These are phyloP conservation scores for Elymus sibiricus DNA, from an alignment of 176 grass and related monocot species.

Conservation along the genomic window DNA sequence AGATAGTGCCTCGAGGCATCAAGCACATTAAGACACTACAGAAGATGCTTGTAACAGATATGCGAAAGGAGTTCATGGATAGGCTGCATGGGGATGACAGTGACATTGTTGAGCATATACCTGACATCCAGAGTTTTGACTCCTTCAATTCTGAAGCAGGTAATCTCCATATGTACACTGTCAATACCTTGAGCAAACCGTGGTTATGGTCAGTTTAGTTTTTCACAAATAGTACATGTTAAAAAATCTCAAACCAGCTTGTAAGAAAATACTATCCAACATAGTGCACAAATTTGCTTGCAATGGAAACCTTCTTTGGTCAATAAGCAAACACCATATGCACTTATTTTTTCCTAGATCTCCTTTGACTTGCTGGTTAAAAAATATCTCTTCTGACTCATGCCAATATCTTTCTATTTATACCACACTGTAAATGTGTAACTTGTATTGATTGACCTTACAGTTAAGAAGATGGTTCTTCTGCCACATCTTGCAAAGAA, in stretches of 20 bases:
- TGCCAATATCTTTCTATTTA: not conserved
- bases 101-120: conserved; percentile 36
- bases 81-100: conserved; percentile 23
- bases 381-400: not conserved
- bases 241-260: not conserved
- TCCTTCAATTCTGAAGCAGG: conserved; percentile 30
- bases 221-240: not conserved
- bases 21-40: conserved; percentile 35
- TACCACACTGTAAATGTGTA: not conserved
- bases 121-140: conserved; percentile 14
- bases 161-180: conserved; percentile 6
- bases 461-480: not conserved
- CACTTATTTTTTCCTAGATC: not conserved
- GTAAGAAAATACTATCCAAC: conserved; percentile 1
- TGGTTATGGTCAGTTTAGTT: not conserved
- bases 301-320: not conserved
- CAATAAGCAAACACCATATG: not conserved
- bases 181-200: not conserved
- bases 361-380: not conserved
- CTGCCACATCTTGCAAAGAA: conserved; percentile 4
- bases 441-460: not conserved
- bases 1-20: conserved; percentile 29
- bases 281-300: not conserved
- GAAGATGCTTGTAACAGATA: conserved; percentile 23
- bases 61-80: conserved; percentile 27